Evolutionary conservation across 768 basidiomycete species (phyloP).

Genomic region (Tulasnella sp.): DNA sequence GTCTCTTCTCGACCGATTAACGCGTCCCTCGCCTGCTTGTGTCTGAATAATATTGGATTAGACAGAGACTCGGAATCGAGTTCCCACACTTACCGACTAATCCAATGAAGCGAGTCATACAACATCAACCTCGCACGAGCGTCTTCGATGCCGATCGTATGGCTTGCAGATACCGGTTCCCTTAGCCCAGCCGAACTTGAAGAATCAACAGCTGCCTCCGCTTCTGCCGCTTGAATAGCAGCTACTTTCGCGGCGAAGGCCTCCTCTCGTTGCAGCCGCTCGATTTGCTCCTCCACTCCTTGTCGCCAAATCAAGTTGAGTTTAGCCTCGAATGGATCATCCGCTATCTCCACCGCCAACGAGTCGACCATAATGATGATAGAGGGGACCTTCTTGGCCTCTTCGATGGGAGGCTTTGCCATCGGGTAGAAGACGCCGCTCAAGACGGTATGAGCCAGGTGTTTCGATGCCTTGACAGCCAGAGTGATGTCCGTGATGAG

Average conservation of each 20-base stretch:
- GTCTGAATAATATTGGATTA: background rate
- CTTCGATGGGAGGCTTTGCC: slow-evolving; percentile 68
- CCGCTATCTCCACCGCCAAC: slow-evolving; percentile 75
- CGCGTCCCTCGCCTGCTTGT: slow-evolving; percentile 25
- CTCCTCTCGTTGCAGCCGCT: slow-evolving; percentile 72
- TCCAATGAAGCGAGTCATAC: slow-evolving; percentile 77
- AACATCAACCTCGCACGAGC: slow-evolving; percentile 69
- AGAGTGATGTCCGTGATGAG: slow-evolving; percentile 72
- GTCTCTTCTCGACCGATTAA: slow-evolving; percentile 33
- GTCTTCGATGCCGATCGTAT: slow-evolving; percentile 70
- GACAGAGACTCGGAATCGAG: background rate
- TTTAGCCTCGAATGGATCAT: slow-evolving; percentile 80
- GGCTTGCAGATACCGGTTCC: slow-evolving; percentile 48
- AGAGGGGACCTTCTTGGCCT: slow-evolving; percentile 69
- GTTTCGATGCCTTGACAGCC: slow-evolving; percentile 71
- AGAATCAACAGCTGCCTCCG: slow-evolving; percentile 36
- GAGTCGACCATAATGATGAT: slow-evolving; percentile 61
- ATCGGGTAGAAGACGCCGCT: slow-evolving; percentile 57
- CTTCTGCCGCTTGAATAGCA: slow-evolving; percentile 57
- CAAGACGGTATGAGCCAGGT: slow-evolving; percentile 52
- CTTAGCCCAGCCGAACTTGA: slow-evolving; percentile 34
- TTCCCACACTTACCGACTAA: slow-evolving; percentile 35
- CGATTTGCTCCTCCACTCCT: slow-evolving; percentile 70
- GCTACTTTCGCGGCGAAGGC: slow-evolving; percentile 79
- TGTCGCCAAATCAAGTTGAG: slow-evolving; percentile 74